phyloP scores from a whole-genome alignment of 495 filamentous ascomycete genomes.

The Lepidopterella palustris region DNA sequence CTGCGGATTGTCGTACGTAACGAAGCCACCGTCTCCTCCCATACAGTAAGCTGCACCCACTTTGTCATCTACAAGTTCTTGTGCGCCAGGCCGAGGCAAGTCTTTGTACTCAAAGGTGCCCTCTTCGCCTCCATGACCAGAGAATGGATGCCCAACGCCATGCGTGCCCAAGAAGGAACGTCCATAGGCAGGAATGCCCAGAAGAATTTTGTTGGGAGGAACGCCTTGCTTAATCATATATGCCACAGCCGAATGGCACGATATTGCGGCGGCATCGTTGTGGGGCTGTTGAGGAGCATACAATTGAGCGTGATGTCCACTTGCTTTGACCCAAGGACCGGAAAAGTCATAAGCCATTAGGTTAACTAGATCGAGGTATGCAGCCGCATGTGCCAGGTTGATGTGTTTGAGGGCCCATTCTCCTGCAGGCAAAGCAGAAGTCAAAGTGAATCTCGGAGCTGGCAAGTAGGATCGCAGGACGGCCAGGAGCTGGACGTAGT shows the following conservation, averaged over 20 bases:
- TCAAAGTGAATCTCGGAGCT: constrained; percentile 64
- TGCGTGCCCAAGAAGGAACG: constrained; percentile 67
- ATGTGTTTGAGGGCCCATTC: constrained; percentile 71
- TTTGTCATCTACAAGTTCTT: constrained; percentile 62
- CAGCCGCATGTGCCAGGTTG: constrained; percentile 56
- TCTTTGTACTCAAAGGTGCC: constrained; percentile 78
- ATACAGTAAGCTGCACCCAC: constrained; percentile 69
- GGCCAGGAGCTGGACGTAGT: constrained; percentile 67
- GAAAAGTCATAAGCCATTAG: constrained; percentile 83
- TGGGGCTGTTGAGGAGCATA: constrained; percentile 51
- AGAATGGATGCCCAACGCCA: constrained; percentile 57
- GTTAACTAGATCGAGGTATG: constrained; percentile 73
- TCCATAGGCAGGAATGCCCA: constrained; percentile 77
- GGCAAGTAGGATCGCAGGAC: constrained; percentile 66
- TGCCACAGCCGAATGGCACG: constrained; percentile 58
- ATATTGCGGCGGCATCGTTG: constrained; percentile 47
- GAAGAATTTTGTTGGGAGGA: constrained; percentile 64
- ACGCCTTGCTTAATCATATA: constrained; percentile 63
- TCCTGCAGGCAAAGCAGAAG: constrained; percentile 75
- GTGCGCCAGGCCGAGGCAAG: constrained; percentile 62
- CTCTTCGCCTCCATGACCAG: constrained; percentile 63
- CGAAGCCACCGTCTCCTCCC: constrained; percentile 77
- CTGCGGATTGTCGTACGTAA: constrained; percentile 78
- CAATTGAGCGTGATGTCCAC: constrained; percentile 76
- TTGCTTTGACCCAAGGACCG: constrained; percentile 64